Evolutionary conservation across 2,329 filamentous ascomycete species (phyloP), one percentile per base, ranked within the genome.

Genomic region (Pezicula neosporulosa): DNA sequence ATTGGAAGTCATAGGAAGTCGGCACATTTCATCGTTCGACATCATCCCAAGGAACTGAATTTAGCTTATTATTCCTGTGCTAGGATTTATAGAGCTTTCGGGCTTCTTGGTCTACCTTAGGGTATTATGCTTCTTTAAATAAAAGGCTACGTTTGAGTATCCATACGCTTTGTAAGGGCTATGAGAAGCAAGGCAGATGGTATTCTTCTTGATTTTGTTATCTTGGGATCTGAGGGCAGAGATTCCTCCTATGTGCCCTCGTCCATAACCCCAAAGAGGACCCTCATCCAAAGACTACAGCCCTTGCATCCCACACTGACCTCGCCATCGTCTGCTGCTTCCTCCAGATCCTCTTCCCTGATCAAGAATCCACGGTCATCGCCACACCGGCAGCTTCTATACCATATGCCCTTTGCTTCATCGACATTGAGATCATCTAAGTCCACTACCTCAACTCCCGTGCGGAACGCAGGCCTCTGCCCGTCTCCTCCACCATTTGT

Each of bases 271-370:
- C 78, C 81, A 71, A 86, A 87, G 47, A 83, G 75, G 36, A 87
- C 81, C 50, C 77, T 77, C 47, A 87, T 65, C 82, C 82, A 87
- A 43, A 87, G 70, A 62, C 83, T 87, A 58, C 84, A 87, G 60
- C 86, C 83, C 50, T 74, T 72, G 61, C 84, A 87, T 10, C 81
- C 83, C 38, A 87, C 82, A 65, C 85, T 73, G 44, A 87, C 66
- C 62, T 84, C 81, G 8, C 83, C 78, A 55, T 79, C 72, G 47
- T 81, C 78, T 43, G 73, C 75, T 37, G 76, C 78, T 62, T 78
- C 80, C 56, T 83, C 78, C 45, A 87, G 69, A 63, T 87, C 82
- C 8, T 66, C 67, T 66, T 87, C 83, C 15, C 66, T 69, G 55
- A 87, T 77, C 27, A 77, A 65, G 63, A 81, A 87, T 1, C 83